Evolutionary conservation across 1,284 basidiomycete species (phyloP).

Genomic region (Boletellus deceptivus): DNA sequence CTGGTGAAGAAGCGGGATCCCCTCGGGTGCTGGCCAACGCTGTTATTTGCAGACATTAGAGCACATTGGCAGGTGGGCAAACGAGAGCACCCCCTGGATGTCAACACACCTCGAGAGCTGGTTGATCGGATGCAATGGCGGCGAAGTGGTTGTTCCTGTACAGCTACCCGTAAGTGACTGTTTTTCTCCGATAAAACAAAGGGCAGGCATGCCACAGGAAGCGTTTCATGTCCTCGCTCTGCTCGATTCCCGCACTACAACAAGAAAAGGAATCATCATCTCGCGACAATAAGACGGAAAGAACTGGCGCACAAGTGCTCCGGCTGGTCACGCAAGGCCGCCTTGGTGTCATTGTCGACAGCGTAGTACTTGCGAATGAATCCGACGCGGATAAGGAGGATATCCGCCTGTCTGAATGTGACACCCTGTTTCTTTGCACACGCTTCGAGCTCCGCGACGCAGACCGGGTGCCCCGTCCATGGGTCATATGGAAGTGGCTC

Average conservation of each 20-base stretch:
- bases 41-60: constrained; percentile 24
- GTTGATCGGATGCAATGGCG: constrained; percentile 65
- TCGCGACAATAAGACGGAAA: background rate
- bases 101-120: constrained; percentile 60
- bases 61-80: no score
- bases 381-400: constrained; percentile 61
- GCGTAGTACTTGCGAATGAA: constrained; percentile 61
- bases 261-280: background rate
- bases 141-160: constrained; percentile 76
- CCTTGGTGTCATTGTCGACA: constrained; percentile 46
- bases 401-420: constrained; percentile 56
- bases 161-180: background rate
- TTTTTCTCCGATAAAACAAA: background rate
- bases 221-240: constrained; percentile 67
- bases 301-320: constrained; percentile 51
- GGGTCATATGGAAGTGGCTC: constrained; percentile 59
- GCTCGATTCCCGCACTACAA: constrained; percentile 58
- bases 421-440: constrained; percentile 63
- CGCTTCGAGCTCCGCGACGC: constrained; percentile 55
- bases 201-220: constrained; percentile 56
- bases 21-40: constrained; percentile 55
- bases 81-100: background rate
- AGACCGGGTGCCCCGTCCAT: constrained; percentile 57
- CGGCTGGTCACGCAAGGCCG: constrained; percentile 39
- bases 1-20: constrained; percentile 53